phyloP scores from a whole-genome alignment of 495 filamentous ascomycete species.

The Corynascus novoguineensis region DNA sequence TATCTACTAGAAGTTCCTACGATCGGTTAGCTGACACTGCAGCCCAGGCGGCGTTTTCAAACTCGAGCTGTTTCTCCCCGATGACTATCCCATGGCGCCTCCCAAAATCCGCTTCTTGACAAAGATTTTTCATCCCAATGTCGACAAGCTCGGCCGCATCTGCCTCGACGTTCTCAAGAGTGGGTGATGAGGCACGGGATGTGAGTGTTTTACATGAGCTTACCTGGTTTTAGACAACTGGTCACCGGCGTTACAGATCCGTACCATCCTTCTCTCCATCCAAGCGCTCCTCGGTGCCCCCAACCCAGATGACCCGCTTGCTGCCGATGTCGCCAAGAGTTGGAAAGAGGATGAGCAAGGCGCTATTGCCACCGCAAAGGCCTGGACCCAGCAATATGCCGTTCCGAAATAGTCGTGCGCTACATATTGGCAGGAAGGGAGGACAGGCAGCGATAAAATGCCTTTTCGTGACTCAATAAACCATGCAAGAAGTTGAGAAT shows the following conservation, averaged over 20 bases:
- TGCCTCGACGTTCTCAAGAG: slow-evolving; percentile 97
- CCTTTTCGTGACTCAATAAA: background rate
- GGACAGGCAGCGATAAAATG: background rate
- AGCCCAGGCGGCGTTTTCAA: slow-evolving; percentile 83
- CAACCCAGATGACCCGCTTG: slow-evolving; percentile 94
- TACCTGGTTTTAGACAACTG: slow-evolving; percentile 69
- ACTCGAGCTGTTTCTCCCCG: slow-evolving; percentile 96
- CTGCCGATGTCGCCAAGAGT: slow-evolving; percentile 93
- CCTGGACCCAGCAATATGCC: slow-evolving; percentile 81
- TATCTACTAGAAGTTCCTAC: background rate
- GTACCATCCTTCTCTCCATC: slow-evolving; percentile 94
- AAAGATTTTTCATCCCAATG: slow-evolving; percentile 99
- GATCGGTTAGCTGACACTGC: background rate
- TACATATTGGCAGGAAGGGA: background rate
- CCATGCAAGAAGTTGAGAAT: slow-evolving; percentile 4
- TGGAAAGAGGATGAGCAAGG: slow-evolving; percentile 95
- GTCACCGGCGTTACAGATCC: slow-evolving; percentile 96
- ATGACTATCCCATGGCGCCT: slow-evolving; percentile 99
- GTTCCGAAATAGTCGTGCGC: slow-evolving; percentile 17
- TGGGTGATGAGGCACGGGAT: slow-evolving; percentile 37
- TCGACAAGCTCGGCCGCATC: slow-evolving; percentile 94
- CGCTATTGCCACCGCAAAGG: slow-evolving; percentile 81
- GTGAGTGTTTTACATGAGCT: background rate
- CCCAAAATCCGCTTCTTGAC: slow-evolving; percentile 98
- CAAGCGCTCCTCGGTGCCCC: slow-evolving; percentile 94